phyloP scores from a whole-genome alignment of 768 basidiomycete species.

The Austroboletus festivus region DNA sequence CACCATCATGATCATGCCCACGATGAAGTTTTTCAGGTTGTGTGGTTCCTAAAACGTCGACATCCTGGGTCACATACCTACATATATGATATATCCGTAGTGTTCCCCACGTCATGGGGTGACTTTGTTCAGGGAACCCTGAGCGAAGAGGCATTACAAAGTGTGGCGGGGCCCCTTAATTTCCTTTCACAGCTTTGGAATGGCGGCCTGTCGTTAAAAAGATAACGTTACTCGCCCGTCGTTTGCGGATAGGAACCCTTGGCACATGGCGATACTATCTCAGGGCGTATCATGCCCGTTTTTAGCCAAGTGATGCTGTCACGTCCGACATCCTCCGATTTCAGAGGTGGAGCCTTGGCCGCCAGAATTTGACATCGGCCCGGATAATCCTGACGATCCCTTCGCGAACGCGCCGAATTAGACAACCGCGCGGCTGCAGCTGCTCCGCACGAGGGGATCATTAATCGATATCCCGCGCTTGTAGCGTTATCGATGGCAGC shows the following conservation, averaged over 20 bases:
- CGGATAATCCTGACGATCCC: slow-evolving; percentile 32
- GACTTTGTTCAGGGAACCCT: slow-evolving; percentile 7
- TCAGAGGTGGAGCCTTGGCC: background rate
- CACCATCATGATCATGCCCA: background rate
- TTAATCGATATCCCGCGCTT: slow-evolving; percentile 16
- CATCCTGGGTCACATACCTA: slow-evolving; percentile 2
- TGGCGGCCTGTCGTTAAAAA: background rate
- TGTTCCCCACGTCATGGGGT: slow-evolving; percentile 21
- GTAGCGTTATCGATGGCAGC: slow-evolving; percentile 23
- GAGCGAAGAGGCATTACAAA: background rate
- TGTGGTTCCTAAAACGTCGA: slow-evolving; percentile 19
- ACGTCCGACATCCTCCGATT: slow-evolving; percentile 28
- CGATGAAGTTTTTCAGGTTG: background rate
- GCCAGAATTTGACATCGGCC: slow-evolving; percentile 18
- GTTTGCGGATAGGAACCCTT: slow-evolving; percentile 1
- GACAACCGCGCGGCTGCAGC: slow-evolving; percentile 16
- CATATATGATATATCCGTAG: background rate
- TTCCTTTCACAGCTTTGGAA: slow-evolving; percentile 12
- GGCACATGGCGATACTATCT: slow-evolving; percentile 21
- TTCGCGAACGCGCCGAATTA: slow-evolving; percentile 25
- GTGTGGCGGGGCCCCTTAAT: slow-evolving; percentile 13
- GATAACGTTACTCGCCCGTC: slow-evolving; percentile 8
- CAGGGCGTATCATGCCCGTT: slow-evolving; percentile 20
- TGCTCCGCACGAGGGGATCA: slow-evolving; percentile 21
- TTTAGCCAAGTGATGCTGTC: slow-evolving; percentile 12